Evolutionary conservation across 306 rosid genomes (phyloP), one percentile per base, ranked within the genome.

Genomic region (Fragaria ananassa): DNA sequence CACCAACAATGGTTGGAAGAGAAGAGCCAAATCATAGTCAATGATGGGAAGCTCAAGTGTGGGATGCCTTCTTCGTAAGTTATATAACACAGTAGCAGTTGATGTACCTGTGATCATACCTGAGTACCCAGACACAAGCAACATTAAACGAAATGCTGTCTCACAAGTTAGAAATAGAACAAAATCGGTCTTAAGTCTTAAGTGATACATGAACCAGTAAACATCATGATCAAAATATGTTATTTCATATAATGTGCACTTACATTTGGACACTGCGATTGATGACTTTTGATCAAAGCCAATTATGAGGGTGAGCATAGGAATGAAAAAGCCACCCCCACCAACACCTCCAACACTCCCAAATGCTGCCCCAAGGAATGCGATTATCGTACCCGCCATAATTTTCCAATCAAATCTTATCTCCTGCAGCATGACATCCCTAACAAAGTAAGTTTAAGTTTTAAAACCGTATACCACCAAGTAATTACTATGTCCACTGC

Each of bases 311-410:
- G 84, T 91, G 60, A 93, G 93, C 98, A 93, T 93, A 25, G 98
- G 98, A 61, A 93, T 96, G 34, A 87, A 93, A 76, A 90, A 87
- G 79, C 98, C 98, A 67, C 96, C 98, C 0, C 98, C 96, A 71
- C 95, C 98, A 50, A 93, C 94, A 47, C 96, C 96, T 49, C 98
- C 98, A 2, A 93, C 94, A 74, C 98, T 93, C 82, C 96, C 96
- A 86, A 89, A 90, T 11, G 98, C 93, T 0, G 90, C 98, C 39
- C 96, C 96, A 27, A 87, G 82, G 66, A 93, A 93, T 23, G 93
- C 94, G 62, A 93, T 69, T 42, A 88, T 76, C 1, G 81, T 78
- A 2, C 93, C 94, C 73, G 84, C 70, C 17, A 84, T 77, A 27
- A 85, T 81, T 93, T 47, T 72, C 98, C 96, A 85, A n/a, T 94